Conservation (phyloP, 192 early-diverging fungal species). For the Coemansia sp. region DNA sequence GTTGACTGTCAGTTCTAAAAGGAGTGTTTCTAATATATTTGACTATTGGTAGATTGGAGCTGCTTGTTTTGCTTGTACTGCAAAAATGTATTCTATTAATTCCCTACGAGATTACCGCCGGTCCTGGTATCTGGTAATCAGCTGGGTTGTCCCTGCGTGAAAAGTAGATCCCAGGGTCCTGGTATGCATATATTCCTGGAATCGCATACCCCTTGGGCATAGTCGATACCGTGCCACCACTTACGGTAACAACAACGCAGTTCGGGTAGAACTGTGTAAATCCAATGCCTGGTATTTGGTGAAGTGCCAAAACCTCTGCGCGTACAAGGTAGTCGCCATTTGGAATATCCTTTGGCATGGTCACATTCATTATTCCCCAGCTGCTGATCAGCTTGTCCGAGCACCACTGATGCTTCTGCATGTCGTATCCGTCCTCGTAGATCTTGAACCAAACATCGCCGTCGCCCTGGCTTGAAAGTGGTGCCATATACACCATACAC, state of each 20-base stretch:
- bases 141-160: neutral
- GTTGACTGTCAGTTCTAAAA: neutral
- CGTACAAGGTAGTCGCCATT: conserved; percentile 27
- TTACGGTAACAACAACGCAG: conserved; percentile 22
- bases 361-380: conserved; percentile 13
- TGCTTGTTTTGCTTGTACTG: too few relatives aligned
- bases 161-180: conserved; percentile 24
- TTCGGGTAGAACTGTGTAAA: conserved; percentile 32
- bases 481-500: conserved; percentile 18
- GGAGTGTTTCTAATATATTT: too few relatives aligned
- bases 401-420: conserved; percentile 12
- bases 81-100: too few relatives aligned
- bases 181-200: conserved; percentile 18
- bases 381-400: conserved; percentile 13
- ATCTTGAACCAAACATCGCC: conserved; percentile 24
- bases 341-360: conserved; percentile 17
- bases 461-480: conserved; percentile 8
- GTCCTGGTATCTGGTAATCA: conserved; percentile 20
- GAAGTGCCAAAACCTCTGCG: conserved; percentile 27
- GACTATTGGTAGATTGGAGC: too few relatives aligned
- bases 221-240: neutral
- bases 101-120: too few relatives aligned
- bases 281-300: conserved; percentile 1
- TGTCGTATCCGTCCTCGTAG: conserved; percentile 15
- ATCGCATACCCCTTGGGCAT: conserved; percentile 9